phyloP scores from a whole-genome alignment of 768 basidiomycete species.

The Russula earlei region DNA sequence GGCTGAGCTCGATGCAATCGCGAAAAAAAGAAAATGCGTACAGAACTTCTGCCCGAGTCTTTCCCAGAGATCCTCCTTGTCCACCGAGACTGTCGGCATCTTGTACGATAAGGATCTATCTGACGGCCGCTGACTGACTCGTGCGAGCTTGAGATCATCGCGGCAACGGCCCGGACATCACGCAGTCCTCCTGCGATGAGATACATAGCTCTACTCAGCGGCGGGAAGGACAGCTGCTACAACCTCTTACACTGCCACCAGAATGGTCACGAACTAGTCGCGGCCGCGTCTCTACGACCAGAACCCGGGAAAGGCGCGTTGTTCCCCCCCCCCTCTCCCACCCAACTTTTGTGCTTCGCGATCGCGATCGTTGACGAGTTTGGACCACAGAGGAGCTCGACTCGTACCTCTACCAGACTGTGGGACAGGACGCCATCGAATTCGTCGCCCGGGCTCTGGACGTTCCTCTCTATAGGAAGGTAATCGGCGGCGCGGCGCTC shows the following conservation, averaged over 20 bases:
- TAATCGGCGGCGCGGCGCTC: slow-evolving; percentile 75
- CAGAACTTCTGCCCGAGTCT: slow-evolving; percentile 78
- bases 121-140: neutral
- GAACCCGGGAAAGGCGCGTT: slow-evolving; percentile 71
- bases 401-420: slow-evolving; percentile 98
- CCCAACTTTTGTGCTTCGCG: slow-evolving; percentile 15
- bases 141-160: too few relatives aligned
- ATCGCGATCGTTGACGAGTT: slow-evolving; percentile 13
- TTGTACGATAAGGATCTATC: slow-evolving; percentile 1
- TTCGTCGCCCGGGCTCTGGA: slow-evolving; percentile 77
- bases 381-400: slow-evolving; percentile 82
- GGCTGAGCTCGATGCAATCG: slow-evolving; percentile 14
- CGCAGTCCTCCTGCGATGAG: slow-evolving; percentile 46
- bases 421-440: slow-evolving; percentile 89
- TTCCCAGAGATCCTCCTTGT: slow-evolving; percentile 91
- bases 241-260: slow-evolving; percentile 82
- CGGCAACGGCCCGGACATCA: slow-evolving; percentile 1
- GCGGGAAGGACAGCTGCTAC: slow-evolving; percentile 97
- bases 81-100: slow-evolving; percentile 94
- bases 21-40: slow-evolving; percentile 30
- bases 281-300: slow-evolving; percentile 83
- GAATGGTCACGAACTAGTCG: slow-evolving; percentile 81
- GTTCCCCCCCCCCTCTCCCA: too few relatives aligned
- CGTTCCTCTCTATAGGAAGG: slow-evolving; percentile 73
- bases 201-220: slow-evolving; percentile 89